Percentiles rank a stretch among this genome's conserved stretches.
These are phyloP conservation scores for Dipodascopsis uninucleata DNA, from an alignment of 805 yeast species.

Conservation along the genomic window DNA sequence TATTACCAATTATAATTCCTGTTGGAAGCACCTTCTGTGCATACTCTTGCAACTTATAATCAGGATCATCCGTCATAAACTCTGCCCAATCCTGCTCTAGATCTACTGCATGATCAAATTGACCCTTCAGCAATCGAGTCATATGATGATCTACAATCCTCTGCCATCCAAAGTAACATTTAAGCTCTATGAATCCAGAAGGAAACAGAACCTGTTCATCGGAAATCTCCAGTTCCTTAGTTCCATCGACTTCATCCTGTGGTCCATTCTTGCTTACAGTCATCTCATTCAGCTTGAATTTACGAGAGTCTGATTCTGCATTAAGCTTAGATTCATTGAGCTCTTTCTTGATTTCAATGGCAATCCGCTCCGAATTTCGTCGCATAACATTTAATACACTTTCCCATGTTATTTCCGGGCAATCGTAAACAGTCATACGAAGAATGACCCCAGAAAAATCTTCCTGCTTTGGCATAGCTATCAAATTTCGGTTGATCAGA, in stretches of 20 bases:
- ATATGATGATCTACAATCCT: slow-evolving; percentile 8
- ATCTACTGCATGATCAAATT: slow-evolving; percentile 4
- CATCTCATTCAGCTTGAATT: not conserved
- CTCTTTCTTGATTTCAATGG: not conserved
- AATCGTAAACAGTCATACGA: slow-evolving; percentile 17
- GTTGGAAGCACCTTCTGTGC: not conserved
- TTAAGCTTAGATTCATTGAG: not conserved
- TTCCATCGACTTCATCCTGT: not conserved
- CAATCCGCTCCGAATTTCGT: slow-evolving; percentile 14
- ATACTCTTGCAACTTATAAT: too few species aligned
- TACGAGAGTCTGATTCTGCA: slow-evolving; percentile 1
- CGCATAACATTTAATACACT: slow-evolving; percentile 13
- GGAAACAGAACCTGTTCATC: not conserved
- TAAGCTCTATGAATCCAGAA: slow-evolving; percentile 9
- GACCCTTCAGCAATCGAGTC: slow-evolving; percentile 3
- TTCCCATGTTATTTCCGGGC: slow-evolving; percentile 23
- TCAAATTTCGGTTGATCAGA: not conserved
- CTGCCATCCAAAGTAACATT: slow-evolving; percentile 10
- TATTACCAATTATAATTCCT: not conserved
- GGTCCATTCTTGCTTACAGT: not conserved
- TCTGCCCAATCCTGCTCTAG: slow-evolving; percentile 15
- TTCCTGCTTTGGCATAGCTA: not conserved
- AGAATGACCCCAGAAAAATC: slow-evolving; percentile 7
- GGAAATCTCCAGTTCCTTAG: not conserved
- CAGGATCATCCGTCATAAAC: slow-evolving; percentile 9